phyloP scores from a whole-genome alignment of 169 alveolate genomes.

The Cryptosporidium bovis region DNA sequence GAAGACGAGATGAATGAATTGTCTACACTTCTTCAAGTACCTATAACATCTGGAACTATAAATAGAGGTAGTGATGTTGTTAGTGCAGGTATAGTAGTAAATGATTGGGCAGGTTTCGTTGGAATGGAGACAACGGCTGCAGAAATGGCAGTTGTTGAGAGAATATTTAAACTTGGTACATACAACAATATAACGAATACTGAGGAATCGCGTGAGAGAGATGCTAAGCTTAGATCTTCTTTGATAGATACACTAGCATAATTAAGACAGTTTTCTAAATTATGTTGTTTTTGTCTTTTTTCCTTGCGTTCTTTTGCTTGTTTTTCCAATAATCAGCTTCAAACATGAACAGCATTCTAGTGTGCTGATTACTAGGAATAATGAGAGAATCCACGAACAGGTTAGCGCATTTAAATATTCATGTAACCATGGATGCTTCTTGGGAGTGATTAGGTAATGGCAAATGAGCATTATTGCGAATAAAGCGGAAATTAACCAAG shows the following conservation, averaged over 20 bases:
- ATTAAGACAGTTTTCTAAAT: not conserved
- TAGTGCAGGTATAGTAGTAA: constrained; percentile 95
- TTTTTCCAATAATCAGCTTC: not conserved
- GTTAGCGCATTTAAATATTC: constrained; percentile 48
- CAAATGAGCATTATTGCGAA: constrained; percentile 18
- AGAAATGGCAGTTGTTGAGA: constrained; percentile 95
- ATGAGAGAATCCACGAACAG: constrained; percentile 37
- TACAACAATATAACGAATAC: constrained; percentile 79
- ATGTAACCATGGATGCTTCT: constrained; percentile 45
- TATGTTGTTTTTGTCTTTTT: constrained; percentile 6
- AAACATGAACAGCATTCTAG: not conserved
- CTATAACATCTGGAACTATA: constrained; percentile 99
- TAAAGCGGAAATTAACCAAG: not conserved
- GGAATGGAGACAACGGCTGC: constrained; percentile 99
- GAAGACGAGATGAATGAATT: constrained; percentile 98
- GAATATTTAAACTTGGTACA: constrained; percentile 91
- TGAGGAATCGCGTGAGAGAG: constrained; percentile 71
- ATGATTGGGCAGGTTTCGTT: constrained; percentile 99
- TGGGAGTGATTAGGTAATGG: constrained; percentile 27
- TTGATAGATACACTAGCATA: constrained; percentile 80
- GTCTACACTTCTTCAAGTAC: constrained; percentile 93
- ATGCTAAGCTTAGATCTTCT: constrained; percentile 78
- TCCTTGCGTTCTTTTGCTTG: not conserved
- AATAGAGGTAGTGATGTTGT: constrained; percentile 98
- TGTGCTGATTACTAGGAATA: constrained; percentile 32